Conservation (phyloP, 768 basidiomycete species). For the Podaxis sp. region DNA sequence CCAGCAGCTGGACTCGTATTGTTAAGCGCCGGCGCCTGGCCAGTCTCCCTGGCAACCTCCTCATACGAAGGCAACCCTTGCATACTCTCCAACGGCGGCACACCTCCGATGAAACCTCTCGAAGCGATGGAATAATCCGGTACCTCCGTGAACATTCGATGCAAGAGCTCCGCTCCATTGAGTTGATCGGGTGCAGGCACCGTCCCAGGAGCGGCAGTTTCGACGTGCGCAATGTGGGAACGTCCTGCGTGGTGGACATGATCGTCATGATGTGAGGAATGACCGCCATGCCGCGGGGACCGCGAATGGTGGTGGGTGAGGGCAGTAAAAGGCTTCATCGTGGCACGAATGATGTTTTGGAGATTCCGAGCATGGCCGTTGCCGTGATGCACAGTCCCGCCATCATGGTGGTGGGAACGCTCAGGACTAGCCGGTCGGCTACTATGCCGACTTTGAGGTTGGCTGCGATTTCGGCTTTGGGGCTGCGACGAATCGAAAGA, state of each 20-base stretch:
- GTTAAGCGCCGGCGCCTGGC: neutral
- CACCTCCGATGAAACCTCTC: conserved; percentile 78
- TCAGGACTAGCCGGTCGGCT: conserved; percentile 10
- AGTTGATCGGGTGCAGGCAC: conserved; percentile 18
- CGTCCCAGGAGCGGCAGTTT: neutral
- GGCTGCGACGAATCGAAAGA: neutral
- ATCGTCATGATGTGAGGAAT: neutral
- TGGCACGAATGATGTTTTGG: conserved; percentile 52
- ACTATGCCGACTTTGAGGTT: conserved; percentile 1
- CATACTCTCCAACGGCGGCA: conserved; percentile 79
- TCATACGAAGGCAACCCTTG: conserved; percentile 86
- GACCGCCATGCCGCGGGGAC: neutral
- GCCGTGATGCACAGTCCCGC: conserved; percentile 10
- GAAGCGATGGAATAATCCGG: conserved; percentile 86
- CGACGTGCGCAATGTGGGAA: neutral
- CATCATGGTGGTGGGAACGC: conserved; percentile 4
- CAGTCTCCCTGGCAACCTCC: conserved; percentile 42
- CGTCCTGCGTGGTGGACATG: neutral
- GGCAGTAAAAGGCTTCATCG: conserved; percentile 63
- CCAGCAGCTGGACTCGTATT: neutral
- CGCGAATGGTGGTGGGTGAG: conserved; percentile 25
- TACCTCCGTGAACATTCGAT: conserved; percentile 71
- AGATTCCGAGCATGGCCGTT: conserved; percentile 48
- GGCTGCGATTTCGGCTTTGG: neutral
- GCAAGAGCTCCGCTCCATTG: conserved; percentile 36